These are phyloP conservation scores for Allium fistulosum DNA, from an alignment of 106 monocot species.

Conservation along the genomic window DNA sequence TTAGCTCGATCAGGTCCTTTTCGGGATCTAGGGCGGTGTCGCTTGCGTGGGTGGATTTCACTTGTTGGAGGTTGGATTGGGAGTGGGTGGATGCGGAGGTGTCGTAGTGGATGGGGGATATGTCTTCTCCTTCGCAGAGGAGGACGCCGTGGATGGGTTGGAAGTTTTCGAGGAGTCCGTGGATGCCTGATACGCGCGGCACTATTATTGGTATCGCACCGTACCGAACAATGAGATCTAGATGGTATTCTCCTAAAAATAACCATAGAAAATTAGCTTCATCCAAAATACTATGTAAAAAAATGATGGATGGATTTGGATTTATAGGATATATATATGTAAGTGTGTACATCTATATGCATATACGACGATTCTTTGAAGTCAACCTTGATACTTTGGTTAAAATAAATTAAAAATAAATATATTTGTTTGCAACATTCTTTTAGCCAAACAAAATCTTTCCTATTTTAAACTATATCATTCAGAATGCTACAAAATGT, in stretches of 20 bases:
- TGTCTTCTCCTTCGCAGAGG: slow-evolving; percentile 92
- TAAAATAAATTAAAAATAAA: too few species aligned
- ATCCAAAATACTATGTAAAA: too few species aligned
- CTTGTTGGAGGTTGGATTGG: slow-evolving; percentile 40
- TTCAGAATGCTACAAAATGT: too few species aligned
- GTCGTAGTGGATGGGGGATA: slow-evolving; percentile 63
- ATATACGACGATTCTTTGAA: too few species aligned
- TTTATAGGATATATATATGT: too few species aligned
- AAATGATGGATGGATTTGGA: too few species aligned
- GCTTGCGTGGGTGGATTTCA: slow-evolving; percentile 49
- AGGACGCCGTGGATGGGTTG: slow-evolving; percentile 94
- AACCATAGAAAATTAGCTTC: too few species aligned
- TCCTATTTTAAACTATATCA: too few species aligned
- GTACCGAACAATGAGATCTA: slow-evolving; percentile 77
- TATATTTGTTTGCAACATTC: too few species aligned
- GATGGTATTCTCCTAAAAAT: slow-evolving; percentile 80
- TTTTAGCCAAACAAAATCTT: too few species aligned
- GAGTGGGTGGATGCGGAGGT: slow-evolving; percentile 26
- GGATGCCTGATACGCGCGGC: slow-evolving; percentile 72
- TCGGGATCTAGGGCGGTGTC: slow-evolving; percentile 71
- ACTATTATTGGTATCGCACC: slow-evolving; percentile 90
- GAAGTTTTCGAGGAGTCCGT: slow-evolving; percentile 72
- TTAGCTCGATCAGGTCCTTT: slow-evolving; percentile 93
- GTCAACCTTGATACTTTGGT: too few species aligned
- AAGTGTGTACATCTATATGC: too few species aligned